These are phyloP conservation scores for Maudiozyma pseudohumilis DNA, from an alignment of 805 yeast species.

Conservation along the genomic window DNA sequence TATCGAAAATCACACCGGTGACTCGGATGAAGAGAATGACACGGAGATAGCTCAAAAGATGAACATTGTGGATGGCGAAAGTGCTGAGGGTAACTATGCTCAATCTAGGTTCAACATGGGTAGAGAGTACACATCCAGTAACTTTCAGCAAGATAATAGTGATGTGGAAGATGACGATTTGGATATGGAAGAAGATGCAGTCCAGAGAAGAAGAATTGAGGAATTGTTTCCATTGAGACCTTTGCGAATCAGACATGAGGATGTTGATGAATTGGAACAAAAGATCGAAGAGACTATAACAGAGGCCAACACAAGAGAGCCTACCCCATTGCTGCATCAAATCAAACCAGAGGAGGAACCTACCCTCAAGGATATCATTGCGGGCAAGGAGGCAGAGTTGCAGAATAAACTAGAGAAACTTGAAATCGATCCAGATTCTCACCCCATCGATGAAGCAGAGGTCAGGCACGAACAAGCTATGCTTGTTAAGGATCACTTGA, in stretches of 20 bases:
- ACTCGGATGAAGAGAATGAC: constrained; percentile 35
- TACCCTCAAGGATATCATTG: constrained; percentile 11
- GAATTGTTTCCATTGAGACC: constrained; percentile 64
- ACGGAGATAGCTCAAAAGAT: constrained; percentile 9
- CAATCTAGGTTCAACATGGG: constrained; percentile 51
- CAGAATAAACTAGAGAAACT: constrained; percentile 24
- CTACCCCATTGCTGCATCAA: constrained; percentile 16
- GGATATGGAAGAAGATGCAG: constrained; percentile 19
- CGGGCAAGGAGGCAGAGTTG: constrained; percentile 19
- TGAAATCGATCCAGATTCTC: constrained; percentile 21
- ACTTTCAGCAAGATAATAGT: constrained; percentile 10
- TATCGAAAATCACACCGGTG: constrained; percentile 20
- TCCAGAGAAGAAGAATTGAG: constrained; percentile 21
- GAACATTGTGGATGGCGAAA: constrained; percentile 29
- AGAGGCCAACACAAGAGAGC: constrained; percentile 19
- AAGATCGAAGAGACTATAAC: constrained; percentile 24
- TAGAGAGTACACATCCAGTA: constrained; percentile 43
- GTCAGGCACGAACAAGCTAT: constrained; percentile 30
- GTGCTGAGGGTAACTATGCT: constrained; percentile 7
- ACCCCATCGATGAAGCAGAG: constrained; percentile 27
- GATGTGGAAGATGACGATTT: constrained; percentile 13
- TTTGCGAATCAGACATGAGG: constrained; percentile 39
- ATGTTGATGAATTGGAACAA: constrained; percentile 28
- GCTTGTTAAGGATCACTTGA: constrained; percentile 32
- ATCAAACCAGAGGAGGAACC: constrained; percentile 15